Base-by-base conservation (phyloP, 768 basidiomycete genomes). In the Mycena leptocephala region DNA sequence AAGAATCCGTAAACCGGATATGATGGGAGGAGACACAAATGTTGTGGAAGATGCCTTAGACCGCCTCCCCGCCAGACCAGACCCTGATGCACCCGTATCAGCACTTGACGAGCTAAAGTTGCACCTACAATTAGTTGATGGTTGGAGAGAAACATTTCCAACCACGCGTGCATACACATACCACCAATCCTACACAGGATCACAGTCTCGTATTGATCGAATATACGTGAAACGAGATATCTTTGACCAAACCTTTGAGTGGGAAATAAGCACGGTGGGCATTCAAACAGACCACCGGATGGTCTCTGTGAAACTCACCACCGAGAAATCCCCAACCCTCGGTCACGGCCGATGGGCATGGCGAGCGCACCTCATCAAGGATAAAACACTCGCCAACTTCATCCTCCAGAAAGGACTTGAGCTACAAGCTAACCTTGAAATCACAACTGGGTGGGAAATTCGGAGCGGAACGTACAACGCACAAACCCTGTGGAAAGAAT, bases 1-100 rank as follows among this genome's bases (percentile, higher is more conserved):
- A 24, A 28, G 55, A 2, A 71, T 65, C 5, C 72, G 72, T 6
- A 79, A 71, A 67, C 84, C 83, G 2, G 83, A 89, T 33, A n/a
- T 88, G 0, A 70, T 90, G 53, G 35, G 85, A 0, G 88, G 88
- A 0, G 88, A 91, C 74, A 86, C 86, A 53, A 90, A 91, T 75
- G 39, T 89, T 0, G 84, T 85, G 0, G 87, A 90, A 68, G 85
- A 87, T 2, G 18, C 74, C 0, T 69, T 89, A 0, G 89, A 90
- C 68, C 11, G 85, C 0, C 56, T 86, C 0, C 88, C 88, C 1
- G 53, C 72, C 0, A 76, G 78, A 0, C 1, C n/a, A 0, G 86
- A 89, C 32, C 28, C 71, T 0, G 16, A 65, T 2, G 20, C 16
- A 0, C 74, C 82, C 0, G 70, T 76, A 0, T 39, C 77, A 0